These are phyloP conservation scores for Xylaria scruposa DNA, from an alignment of 495 filamentous ascomycete genomes.

Conservation along the genomic window DNA sequence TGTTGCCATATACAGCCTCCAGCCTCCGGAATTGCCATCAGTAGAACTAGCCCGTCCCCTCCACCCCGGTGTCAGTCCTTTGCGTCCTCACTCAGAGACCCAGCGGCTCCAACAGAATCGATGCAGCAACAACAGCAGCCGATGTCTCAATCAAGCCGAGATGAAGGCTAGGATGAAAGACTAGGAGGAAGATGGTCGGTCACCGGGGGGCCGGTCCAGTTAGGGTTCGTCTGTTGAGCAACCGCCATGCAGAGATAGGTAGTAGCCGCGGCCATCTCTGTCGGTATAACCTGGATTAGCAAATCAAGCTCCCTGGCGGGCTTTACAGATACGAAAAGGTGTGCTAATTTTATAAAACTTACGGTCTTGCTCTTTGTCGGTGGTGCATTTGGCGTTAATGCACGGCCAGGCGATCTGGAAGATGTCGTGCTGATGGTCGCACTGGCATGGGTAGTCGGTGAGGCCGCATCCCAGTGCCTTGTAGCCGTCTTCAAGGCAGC, in stretches of 20 bases:
- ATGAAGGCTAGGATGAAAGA: neutral
- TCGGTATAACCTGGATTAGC: neutral
- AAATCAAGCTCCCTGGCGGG: neutral
- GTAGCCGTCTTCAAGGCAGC: constrained; percentile 35
- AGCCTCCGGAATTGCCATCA: too few species aligned
- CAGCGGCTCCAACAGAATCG: neutral
- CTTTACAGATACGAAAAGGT: neutral
- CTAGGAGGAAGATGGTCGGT: neutral
- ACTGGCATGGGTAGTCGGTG: constrained; percentile 38
- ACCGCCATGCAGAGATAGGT: neutral
- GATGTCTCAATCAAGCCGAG: neutral
- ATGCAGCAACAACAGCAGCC: neutral
- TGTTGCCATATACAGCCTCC: neutral
- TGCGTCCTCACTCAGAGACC: neutral
- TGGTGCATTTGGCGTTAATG: constrained; percentile 31
- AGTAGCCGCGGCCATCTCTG: neutral
- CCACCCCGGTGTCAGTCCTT: neutral
- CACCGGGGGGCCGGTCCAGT: neutral
- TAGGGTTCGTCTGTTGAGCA: neutral
- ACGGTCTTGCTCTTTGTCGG: constrained; percentile 32
- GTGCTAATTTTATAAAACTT: constrained; percentile 14
- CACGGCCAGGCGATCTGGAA: constrained; percentile 31
- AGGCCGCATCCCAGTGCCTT: constrained; percentile 32
- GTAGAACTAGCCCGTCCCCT: too few species aligned
- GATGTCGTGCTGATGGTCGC: constrained; percentile 33